These are phyloP conservation scores for Citrus sp. DNA, from an alignment of 345 rosid genomes.

Conservation along the genomic window DNA sequence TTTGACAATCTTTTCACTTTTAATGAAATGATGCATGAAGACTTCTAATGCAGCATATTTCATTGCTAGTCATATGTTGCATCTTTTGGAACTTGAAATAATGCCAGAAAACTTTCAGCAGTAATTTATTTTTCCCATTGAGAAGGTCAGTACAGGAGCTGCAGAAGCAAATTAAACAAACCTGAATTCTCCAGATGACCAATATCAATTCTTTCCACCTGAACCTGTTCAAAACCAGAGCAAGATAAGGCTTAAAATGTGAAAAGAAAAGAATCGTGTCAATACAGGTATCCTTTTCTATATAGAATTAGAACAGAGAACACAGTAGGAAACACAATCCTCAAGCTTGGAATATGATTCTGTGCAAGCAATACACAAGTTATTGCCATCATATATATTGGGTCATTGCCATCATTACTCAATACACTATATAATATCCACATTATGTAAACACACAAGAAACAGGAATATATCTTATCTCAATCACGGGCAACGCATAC, in stretches of 20 bases:
- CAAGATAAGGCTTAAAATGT: background rate
- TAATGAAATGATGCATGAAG: background rate
- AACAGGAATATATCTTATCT: background rate
- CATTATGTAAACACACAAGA: background rate
- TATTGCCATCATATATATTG: background rate
- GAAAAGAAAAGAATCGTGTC: background rate
- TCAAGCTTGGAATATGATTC: background rate
- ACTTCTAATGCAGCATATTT: background rate
- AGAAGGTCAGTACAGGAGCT: background rate
- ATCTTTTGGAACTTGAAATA: background rate
- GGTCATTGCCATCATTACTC: background rate
- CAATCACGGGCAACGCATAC: background rate
- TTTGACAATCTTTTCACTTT: background rate
- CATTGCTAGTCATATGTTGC: background rate
- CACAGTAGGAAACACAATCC: background rate
- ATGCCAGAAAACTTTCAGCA: slow-evolving; percentile 4
- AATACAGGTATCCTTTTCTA: background rate
- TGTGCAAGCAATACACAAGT: background rate
- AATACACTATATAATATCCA: background rate
- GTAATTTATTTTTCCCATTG: background rate
- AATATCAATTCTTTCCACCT: slow-evolving; percentile 79
- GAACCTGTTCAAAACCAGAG: slow-evolving; percentile 43
- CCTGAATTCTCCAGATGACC: slow-evolving; percentile 54
- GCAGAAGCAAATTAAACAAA: slow-evolving; percentile 18
- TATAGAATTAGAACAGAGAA: background rate